Evolutionary conservation across 2,329 filamentous ascomycete species (phyloP).

Genomic region (Venturia asperata): DNA sequence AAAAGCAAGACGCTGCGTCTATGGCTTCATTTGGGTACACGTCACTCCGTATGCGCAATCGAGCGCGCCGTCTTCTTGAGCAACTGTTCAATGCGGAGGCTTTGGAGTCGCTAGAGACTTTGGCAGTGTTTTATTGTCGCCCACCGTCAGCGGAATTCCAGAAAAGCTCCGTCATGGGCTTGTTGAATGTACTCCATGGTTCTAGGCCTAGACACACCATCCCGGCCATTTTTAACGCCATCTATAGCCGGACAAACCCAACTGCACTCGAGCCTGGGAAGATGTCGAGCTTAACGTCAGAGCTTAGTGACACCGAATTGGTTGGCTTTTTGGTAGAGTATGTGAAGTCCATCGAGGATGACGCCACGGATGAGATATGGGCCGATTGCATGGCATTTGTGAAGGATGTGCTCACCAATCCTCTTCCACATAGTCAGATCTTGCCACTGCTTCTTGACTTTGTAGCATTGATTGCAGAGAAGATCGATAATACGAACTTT

Average conservation of each 20-base stretch:
- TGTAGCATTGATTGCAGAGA: slow-evolving; percentile 80
- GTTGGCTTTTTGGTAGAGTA: slow-evolving; percentile 89
- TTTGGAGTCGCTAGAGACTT: slow-evolving; percentile 85
- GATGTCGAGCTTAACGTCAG: slow-evolving; percentile 82
- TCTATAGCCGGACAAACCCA: slow-evolving; percentile 90
- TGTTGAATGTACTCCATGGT: slow-evolving; percentile 85
- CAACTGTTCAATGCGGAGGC: slow-evolving; percentile 89
- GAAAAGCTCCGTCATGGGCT: slow-evolving; percentile 65
- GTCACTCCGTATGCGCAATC: slow-evolving; percentile 81
- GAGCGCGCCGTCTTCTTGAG: slow-evolving; percentile 79
- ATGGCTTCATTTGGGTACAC: slow-evolving; percentile 84
- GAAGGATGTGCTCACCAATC: slow-evolving; percentile 82
- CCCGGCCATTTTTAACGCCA: slow-evolving; percentile 88
- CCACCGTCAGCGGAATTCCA: slow-evolving; percentile 44
- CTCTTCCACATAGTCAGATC: slow-evolving; percentile 88
- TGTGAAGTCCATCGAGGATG: slow-evolving; percentile 81
- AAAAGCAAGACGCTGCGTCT: slow-evolving; percentile 56
- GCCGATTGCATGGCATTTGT: slow-evolving; percentile 86
- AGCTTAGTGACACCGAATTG: slow-evolving; percentile 74
- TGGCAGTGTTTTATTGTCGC: slow-evolving; percentile 74
- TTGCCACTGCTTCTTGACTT: slow-evolving; percentile 82
- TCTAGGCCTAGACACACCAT: slow-evolving; percentile 87
- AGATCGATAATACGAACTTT: slow-evolving; percentile 96
- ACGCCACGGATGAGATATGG: slow-evolving; percentile 98
- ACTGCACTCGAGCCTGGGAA: slow-evolving; percentile 67